Base-by-base conservation (phyloP, 352 stramenopile genomes). In the Globisporangium camurandrum region DNA sequence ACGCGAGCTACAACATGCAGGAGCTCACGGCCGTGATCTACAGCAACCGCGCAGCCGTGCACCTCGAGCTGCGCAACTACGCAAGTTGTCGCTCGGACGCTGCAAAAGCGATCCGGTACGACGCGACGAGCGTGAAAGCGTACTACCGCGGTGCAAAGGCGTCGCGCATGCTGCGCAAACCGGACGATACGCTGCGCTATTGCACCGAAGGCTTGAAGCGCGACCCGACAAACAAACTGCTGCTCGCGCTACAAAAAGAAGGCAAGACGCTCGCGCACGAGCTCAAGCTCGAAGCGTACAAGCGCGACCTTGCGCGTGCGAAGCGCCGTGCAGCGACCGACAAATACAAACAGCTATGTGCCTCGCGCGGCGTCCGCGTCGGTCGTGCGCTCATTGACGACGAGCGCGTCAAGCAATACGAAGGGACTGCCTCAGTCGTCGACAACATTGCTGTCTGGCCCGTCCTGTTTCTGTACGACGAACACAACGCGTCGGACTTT, bases 11-110 rank as follows among this genome's bases (percentile, higher is more conserved):
- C 51, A 54, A 92, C 61, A 82, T 92, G 56, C 67, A 73, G 26
- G 61, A 83, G 54, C 66, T 94, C 39, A 80, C 78, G 44, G 69
- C 80, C 20, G 71, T 88, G 52, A 92, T 92, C 50, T 66, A 86
- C 48, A 75, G 69, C 58, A 94, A 94, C 57, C 80, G 83, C 42
- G 80, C 83, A 2, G 80, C 83, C 1, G 80, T 88, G 54, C 75
- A 94, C 28, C 50, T 93, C 39, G 79, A 89, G 58, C 71, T 93
- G n/a, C 75, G 74, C 51, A 95, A 95, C 63, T 95, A 92, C 53
- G 79, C 68, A 24, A 90, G 77, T 55, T 93, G 79, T 49, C 81
- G 79, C 47, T 86, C 81, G 1, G 84, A 95, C 44, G 75, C 81
- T 4, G 81, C 81, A 27, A 74, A 77, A 38, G 77, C 84, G 28